Conservation (phyloP, 768 basidiomycete species). For the Agaricus subrufescens region DNA sequence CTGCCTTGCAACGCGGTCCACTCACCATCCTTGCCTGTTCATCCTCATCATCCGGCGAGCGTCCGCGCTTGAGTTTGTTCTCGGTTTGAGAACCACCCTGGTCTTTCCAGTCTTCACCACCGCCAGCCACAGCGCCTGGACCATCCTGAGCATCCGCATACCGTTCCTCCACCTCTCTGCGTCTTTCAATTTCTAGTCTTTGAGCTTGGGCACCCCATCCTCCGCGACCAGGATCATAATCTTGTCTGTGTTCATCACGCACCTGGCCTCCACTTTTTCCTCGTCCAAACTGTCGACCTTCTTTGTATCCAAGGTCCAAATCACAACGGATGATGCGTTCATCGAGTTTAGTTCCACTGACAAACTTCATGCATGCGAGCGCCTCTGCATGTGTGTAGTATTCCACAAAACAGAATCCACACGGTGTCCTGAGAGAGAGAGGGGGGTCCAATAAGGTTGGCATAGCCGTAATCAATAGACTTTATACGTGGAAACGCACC, state of each 20-base stretch:
- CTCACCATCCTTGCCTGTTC: constrained; percentile 56
- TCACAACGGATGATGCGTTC: constrained; percentile 98
- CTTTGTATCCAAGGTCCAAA: constrained; percentile 93
- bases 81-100: constrained; percentile 36
- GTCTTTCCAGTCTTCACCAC: constrained; percentile 85
- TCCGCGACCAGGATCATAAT: constrained; percentile 95
- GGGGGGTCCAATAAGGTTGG: not conserved
- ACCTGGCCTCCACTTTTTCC: constrained; percentile 98
- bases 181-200: constrained; percentile 63
- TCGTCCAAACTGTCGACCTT: constrained; percentile 94
- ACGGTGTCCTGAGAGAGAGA: constrained; percentile 64
- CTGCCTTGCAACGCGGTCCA: constrained; percentile 3
- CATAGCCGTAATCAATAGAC: not conserved
- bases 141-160: constrained; percentile 79
- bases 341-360: constrained; percentile 98
- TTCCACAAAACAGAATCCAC: constrained; percentile 94
- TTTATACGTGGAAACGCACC: constrained; percentile 35
- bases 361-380: constrained; percentile 85
- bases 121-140: constrained; percentile 76
- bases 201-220: constrained; percentile 92
- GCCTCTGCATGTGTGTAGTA: constrained; percentile 96
- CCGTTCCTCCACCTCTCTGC: constrained; percentile 81
- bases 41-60: constrained; percentile 77
- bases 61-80: constrained; percentile 56
- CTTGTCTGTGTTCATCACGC: constrained; percentile 93